These are phyloP conservation scores for Linum lewisii DNA, from an alignment of 345 rosid species.

Conservation along the genomic window DNA sequence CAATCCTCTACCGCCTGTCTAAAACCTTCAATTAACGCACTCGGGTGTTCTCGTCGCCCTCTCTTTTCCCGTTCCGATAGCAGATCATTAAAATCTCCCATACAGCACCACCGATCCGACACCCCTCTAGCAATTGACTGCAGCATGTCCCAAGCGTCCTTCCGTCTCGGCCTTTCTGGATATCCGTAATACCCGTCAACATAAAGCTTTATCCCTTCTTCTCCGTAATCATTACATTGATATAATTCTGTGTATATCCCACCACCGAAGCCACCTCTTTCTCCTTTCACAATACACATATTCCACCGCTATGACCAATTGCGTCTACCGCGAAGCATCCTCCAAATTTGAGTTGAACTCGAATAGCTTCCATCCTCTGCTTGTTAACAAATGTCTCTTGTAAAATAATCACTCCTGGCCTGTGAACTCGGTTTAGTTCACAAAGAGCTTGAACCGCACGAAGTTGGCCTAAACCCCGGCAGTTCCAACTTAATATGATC, in stretches of 20 bases:
- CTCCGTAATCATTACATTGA: background rate
- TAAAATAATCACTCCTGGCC: background rate
- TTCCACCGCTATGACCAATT: background rate
- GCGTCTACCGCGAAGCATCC: background rate
- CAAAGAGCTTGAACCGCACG: background rate
- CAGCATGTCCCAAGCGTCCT: background rate
- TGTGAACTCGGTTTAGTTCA: background rate
- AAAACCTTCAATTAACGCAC: background rate
- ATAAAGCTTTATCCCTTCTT: background rate
- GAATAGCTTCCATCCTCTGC: background rate
- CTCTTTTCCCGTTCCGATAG: background rate
- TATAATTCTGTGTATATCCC: background rate
- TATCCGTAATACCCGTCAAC: background rate
- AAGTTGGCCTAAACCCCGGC: background rate
- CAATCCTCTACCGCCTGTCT: background rate
- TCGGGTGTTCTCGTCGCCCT: background rate
- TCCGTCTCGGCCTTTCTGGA: background rate
- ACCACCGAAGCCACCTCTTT: background rate
- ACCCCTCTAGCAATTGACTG: background rate
- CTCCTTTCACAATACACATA: background rate
- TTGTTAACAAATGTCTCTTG: background rate
- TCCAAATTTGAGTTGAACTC: background rate
- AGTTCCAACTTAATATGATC: background rate
- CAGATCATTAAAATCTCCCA: slow-evolving; percentile 1
- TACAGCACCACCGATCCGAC: background rate